Evolutionary conservation across 1,284 basidiomycete species (phyloP).

Genomic region (Microbotryum scabiosae): DNA sequence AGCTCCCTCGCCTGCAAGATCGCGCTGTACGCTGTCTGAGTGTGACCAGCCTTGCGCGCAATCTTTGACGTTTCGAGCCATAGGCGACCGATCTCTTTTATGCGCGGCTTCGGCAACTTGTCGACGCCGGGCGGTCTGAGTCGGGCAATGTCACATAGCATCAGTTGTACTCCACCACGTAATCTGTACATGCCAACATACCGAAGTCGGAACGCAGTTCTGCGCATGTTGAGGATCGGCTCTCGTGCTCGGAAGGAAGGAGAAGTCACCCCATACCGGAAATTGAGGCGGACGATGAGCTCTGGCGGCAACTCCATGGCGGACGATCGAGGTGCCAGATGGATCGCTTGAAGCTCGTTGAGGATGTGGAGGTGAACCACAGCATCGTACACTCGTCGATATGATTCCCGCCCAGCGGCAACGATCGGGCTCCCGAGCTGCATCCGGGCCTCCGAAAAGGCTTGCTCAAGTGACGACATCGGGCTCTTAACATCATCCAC

Average conservation of each 20-base stretch:
- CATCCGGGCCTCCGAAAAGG: slow-evolving; percentile 61
- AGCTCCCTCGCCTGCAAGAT: slow-evolving; percentile 79
- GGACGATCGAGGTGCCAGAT: slow-evolving; percentile 41
- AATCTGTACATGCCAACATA: slow-evolving; percentile 39
- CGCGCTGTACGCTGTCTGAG: slow-evolving; percentile 95
- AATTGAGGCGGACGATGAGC: slow-evolving; percentile 12
- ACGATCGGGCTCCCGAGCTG: slow-evolving; percentile 72
- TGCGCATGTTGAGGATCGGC: slow-evolving; percentile 77
- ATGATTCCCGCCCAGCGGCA: slow-evolving; percentile 68
- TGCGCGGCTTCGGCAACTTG: slow-evolving; percentile 32
- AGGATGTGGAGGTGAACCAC: slow-evolving; percentile 78
- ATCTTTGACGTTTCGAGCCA: slow-evolving; percentile 94
- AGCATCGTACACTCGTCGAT: slow-evolving; percentile 78
- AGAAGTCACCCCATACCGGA: slow-evolving; percentile 63
- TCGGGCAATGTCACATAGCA: slow-evolving; percentile 11
- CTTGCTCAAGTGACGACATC: slow-evolving; percentile 33
- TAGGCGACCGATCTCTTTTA: slow-evolving; percentile 59
- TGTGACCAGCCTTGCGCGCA: slow-evolving; percentile 87
- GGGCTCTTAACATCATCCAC: slow-evolving; percentile 1
- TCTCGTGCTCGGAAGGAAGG: slow-evolving; percentile 90
- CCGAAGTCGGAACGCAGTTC: slow-evolving; percentile 73
- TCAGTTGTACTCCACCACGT: not conserved
- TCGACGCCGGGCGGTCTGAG: slow-evolving; percentile 20
- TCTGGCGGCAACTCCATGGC: not conserved
- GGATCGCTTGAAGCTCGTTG: slow-evolving; percentile 77